phyloP scores from a whole-genome alignment of 768 basidiomycete species.

The Filobasidium floriforme region DNA sequence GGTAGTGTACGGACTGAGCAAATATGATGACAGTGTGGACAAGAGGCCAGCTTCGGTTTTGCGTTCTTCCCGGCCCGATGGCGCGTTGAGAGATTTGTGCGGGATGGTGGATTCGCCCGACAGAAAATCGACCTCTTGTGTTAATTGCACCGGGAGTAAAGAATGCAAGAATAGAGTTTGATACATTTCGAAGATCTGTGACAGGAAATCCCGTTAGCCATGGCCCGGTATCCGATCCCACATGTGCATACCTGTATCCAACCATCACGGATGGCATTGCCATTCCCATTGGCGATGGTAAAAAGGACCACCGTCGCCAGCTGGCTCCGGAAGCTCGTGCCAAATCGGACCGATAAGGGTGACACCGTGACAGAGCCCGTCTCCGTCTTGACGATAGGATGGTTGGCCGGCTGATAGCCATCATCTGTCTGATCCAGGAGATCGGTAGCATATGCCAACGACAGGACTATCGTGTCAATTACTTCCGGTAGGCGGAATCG shows the following conservation, averaged over 20 bases:
- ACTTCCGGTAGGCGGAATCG: constrained; percentile 86
- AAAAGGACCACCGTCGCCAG: constrained; percentile 94
- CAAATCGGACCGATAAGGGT: constrained; percentile 82
- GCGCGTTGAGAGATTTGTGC: constrained; percentile 63
- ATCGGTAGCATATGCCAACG: constrained; percentile 83
- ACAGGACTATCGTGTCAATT: constrained; percentile 90
- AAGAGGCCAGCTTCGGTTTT: constrained; percentile 75
- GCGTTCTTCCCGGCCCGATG: constrained; percentile 52
- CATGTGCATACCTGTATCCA: constrained; percentile 65
- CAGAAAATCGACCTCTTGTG: constrained; percentile 97
- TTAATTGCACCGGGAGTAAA: constrained; percentile 75
- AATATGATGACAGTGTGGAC: constrained; percentile 86
- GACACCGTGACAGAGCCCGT: constrained; percentile 84
- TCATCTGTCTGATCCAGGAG: constrained; percentile 64
- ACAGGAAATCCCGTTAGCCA: background rate
- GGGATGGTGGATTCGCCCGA: constrained; percentile 92
- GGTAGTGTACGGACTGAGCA: constrained; percentile 84
- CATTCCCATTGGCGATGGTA: constrained; percentile 94
- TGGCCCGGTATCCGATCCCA: background rate
- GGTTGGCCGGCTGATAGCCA: constrained; percentile 55
- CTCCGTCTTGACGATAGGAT: constrained; percentile 82
- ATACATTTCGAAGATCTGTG: constrained; percentile 94
- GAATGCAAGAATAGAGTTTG: constrained; percentile 92
- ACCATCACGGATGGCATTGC: constrained; percentile 83
- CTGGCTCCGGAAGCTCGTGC: constrained; percentile 89